Percentiles rank a stretch among this genome's conserved stretches.
These are phyloP conservation scores for Clohesyomyces aquaticus DNA, from an alignment of 495 filamentous ascomycete species.

Conservation along the genomic window DNA sequence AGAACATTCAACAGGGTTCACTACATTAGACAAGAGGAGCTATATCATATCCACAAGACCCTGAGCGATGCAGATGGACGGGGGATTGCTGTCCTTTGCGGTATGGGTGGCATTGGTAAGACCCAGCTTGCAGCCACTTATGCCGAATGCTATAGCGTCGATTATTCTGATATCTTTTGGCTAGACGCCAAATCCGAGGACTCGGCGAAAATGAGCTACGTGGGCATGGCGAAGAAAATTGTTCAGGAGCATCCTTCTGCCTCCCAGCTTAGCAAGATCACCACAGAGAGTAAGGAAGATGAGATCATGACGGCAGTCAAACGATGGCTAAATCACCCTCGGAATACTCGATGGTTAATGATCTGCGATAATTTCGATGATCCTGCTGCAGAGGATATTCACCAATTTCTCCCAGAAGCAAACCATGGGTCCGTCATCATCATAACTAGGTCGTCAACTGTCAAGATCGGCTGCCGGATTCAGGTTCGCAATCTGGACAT, in stretches of 20 bases:
- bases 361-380: background rate
- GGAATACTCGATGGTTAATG: background rate
- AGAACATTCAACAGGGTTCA: slow-evolving; percentile 3
- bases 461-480: background rate
- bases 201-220: background rate
- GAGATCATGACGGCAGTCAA: background rate
- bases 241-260: background rate
- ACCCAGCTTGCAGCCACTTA: background rate
- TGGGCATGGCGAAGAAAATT: background rate
- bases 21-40: background rate
- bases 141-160: background rate
- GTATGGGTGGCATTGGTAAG: background rate
- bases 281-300: background rate
- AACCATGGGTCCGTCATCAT: background rate
- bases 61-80: background rate
- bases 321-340: background rate
- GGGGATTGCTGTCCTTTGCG: background rate
- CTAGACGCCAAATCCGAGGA: background rate
- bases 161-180: background rate
- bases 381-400: background rate
- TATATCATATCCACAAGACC: background rate
- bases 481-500: background rate
- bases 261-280: background rate
- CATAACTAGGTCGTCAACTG: background rate
- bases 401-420: background rate